Percentiles rank a stretch among this genome's conserved stretches.
phyloP scores from a whole-genome alignment of 2,329 filamentous ascomycete genomes.

The Aspergillus sp. region DNA sequence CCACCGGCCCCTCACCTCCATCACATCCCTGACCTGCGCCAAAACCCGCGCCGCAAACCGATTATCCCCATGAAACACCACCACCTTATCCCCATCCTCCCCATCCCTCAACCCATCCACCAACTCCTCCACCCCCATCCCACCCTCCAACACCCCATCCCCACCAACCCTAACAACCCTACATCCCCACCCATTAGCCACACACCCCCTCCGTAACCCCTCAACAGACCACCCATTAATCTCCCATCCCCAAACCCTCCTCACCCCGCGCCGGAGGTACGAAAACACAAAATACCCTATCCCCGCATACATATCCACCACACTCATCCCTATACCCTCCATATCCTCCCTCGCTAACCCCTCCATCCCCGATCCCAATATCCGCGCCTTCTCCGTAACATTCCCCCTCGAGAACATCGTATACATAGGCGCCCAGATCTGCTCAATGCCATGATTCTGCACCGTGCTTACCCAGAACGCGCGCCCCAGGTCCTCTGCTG shows the following conservation, averaged over 20 bases:
- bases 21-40: constrained; percentile 31
- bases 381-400: constrained; percentile 79
- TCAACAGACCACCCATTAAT: constrained; percentile 87
- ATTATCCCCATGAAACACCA: constrained; percentile 73
- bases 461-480: constrained; percentile 78
- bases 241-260: constrained; percentile 79
- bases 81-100: constrained; percentile 58
- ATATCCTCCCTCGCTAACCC: constrained; percentile 26
- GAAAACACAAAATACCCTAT: constrained; percentile 94
- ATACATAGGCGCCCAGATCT: constrained; percentile 85
- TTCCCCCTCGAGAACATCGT: constrained; percentile 96
- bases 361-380: constrained; percentile 54
- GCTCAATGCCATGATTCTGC: constrained; percentile 75
- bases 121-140: constrained; percentile 31
- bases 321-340: constrained; percentile 35
- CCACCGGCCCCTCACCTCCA: constrained; percentile 34
- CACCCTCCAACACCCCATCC: constrained; percentile 29
- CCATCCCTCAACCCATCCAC: constrained; percentile 39
- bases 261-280: constrained; percentile 71
- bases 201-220: constrained; percentile 74
- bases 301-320: constrained; percentile 83
- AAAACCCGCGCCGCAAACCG: constrained; percentile 51
- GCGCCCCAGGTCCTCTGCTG: constrained; percentile 58
- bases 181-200: constrained; percentile 67
- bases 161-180: constrained; percentile 53